Evolutionary conservation across 306 rosid genomes (phyloP), one percentile per base, ranked within the genome.

Genomic region (Castanea sativa): DNA sequence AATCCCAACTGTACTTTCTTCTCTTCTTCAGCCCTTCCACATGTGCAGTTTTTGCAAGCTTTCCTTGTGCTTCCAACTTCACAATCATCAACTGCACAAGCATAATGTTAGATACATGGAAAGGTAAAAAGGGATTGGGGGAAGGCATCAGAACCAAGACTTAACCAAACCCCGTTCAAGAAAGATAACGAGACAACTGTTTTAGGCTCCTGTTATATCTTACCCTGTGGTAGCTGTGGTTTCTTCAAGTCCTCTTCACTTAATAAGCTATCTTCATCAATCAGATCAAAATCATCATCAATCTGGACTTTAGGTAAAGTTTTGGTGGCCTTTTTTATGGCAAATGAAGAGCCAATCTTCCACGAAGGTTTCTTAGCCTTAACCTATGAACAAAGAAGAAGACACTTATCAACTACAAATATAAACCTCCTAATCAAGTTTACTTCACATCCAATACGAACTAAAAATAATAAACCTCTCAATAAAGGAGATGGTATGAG

Each of bases 21-120:
- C 85, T 95, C 99, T 72, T 43, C 98, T 86, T 91, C 98, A 41
- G 98, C 98, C 83, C 96, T 90, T 80, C 99, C 99, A 80, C 99
- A 95, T 6, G 56, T 75, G 90, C 98, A 95, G 79, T 90, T 92
- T 87, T 87, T 95, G 89, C 99, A 95, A 77, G 99, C 99, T 87
- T 93, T 95, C 81, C 91, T 95, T 5, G 96, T 91, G 68, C 90
- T 87, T 80, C 99, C 91, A 60, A 85, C 83, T 85, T 93, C 97
- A 79, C 98, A 95, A 80, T 92, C 99, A 79, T 88, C 94, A 71
- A 83, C 85, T 83, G 91, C 82, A 81, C 11, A 64, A 83, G 70
- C 75, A 77, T 33, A 75, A 63, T 33, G 63, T 33, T 74, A 20
- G 76, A 76, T 20, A 63, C 25, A 70, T 41, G 30, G 74, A 10